phyloP scores from a whole-genome alignment of 2,329 filamentous ascomycete genomes.

The Chrysoporthe puriensis region DNA sequence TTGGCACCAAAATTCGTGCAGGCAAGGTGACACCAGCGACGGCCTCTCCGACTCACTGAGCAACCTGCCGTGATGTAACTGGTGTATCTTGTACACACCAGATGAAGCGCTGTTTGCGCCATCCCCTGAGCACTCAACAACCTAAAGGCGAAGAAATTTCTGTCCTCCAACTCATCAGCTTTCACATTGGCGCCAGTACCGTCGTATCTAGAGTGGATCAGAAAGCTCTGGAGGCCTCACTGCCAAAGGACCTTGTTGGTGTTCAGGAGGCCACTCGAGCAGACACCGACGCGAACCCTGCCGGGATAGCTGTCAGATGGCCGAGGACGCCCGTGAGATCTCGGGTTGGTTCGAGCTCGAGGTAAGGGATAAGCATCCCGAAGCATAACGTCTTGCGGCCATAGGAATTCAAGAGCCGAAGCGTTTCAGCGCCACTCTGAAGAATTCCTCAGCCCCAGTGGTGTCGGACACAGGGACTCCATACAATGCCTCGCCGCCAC shows the following conservation, averaged over 20 bases:
- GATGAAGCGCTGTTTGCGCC: slow-evolving; percentile 10
- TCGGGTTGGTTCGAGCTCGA: not conserved
- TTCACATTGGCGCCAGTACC: not conserved
- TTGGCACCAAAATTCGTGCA: slow-evolving; percentile 5
- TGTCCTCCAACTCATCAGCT: not conserved
- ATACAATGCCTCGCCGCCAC: not conserved
- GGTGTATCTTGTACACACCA: slow-evolving; percentile 3
- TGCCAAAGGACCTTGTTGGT: not conserved
- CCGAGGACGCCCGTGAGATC: not conserved
- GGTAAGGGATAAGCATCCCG: not conserved
- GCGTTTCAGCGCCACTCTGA: not conserved
- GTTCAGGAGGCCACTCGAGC: not conserved
- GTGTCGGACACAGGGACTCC: not conserved
- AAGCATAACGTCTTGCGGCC: not conserved
- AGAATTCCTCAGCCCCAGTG: not conserved
- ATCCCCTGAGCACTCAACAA: slow-evolving; percentile 4
- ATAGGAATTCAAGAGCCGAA: not conserved
- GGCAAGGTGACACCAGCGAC: slow-evolving; percentile 1
- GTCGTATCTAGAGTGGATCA: slow-evolving; percentile 10
- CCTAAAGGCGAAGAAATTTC: not conserved
- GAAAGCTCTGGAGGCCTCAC: slow-evolving; percentile 8
- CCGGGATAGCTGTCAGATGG: too few species aligned
- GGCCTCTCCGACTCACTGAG: slow-evolving; percentile 10
- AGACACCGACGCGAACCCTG: not conserved
- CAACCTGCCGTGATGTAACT: slow-evolving; percentile 2